Base-by-base conservation (phyloP, 2,329 filamentous ascomycete species). In the Dothistroma pini region DNA sequence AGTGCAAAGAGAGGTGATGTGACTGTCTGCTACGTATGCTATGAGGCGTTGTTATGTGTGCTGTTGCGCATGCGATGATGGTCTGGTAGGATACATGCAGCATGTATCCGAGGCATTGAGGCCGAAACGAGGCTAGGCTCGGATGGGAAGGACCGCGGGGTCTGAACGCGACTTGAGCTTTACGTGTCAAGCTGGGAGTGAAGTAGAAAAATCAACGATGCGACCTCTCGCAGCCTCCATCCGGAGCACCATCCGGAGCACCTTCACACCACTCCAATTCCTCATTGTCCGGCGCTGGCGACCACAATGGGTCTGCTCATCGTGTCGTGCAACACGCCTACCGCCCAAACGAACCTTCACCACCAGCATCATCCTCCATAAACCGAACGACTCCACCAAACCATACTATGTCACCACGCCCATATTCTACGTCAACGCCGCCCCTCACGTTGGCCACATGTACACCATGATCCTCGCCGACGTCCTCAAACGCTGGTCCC, bases 351-450 rank as follows among this genome's bases (percentile, higher is more conserved):
- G 66, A 7, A 60, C 56, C 44, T 62, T 53, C 51, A 16, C 51
- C 11, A 34, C 51, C 25, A 60, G 64, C 12, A 54, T 62, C 25
- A 65, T 61, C 32, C 51, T 25, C 51, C 31, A 3, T 32, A n/a
- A 53, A 11, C 29, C 61, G 35, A 57, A 21, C 54, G 62, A 65
- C 14, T 21, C 56, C 19, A 57, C 61, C 21, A 97, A 97, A 79
- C 92, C 93, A 9, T 97, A 89, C 80, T 99, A 97, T 80, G 83
- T 96, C 71, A 97, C 95, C 5, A 96, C 92, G 9, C 95, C 95
- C 2, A 99, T 99, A 61, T 99, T 97, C 80, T 99, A 99, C 77
- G 95, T 99, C 79, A 99, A 99, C 84, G 91, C 93, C 58, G 92
- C 91, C 51, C 95, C 95, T 55, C 95, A 99, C 79, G 86, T 97